Percentiles rank a stretch among this genome's conserved stretches.
Conservation (phyloP, 2,329 filamentous ascomycete genomes). For the Basipetospora chlamydospora region DNA sequence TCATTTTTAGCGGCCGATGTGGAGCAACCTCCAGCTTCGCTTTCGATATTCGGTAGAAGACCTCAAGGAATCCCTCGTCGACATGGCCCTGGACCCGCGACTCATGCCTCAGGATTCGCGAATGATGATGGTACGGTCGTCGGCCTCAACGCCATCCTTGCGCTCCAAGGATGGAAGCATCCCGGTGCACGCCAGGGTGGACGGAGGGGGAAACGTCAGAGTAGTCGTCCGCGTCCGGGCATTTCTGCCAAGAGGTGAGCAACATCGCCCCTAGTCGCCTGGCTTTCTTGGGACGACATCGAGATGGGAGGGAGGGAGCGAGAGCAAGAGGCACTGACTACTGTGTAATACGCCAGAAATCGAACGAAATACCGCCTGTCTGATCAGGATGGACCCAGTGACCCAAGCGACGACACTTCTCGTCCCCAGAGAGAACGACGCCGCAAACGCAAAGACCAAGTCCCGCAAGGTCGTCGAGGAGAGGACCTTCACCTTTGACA, state of each 20-base stretch:
- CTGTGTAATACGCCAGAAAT: constrained; percentile 43
- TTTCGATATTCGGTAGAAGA: constrained; percentile 22
- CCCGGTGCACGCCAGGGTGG: constrained; percentile 39
- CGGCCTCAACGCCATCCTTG: constrained; percentile 65
- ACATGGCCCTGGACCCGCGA: constrained; percentile 27
- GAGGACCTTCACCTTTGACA: constrained; percentile 90
- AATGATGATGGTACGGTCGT: constrained; percentile 43
- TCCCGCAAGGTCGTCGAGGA: constrained; percentile 67
- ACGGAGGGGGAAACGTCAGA: constrained; percentile 60
- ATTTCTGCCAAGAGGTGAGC: constrained; percentile 62
- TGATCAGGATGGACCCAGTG: constrained; percentile 80
- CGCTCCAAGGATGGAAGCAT: constrained; percentile 57
- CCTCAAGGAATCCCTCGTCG: constrained; percentile 23
- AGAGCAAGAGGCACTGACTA: constrained; percentile 1
- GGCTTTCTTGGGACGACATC: not conserved
- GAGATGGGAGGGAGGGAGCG: constrained; percentile 6
- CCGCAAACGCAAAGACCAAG: constrained; percentile 42
- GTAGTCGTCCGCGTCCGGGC: constrained; percentile 71
- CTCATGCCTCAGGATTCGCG: constrained; percentile 27
- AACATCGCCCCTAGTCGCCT: too few species aligned
- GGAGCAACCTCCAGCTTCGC: constrained; percentile 4
- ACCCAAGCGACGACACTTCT: constrained; percentile 74
- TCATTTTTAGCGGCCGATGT: constrained; percentile 1
- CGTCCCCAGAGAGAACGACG: constrained; percentile 44
- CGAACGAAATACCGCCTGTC: constrained; percentile 65